A percentile compares a stretch with the other conserved stretches of the same genome.
Evolutionary conservation across 2,329 filamentous ascomycete genomes (phyloP).

Genomic region (Curvularia eragrostidis): DNA sequence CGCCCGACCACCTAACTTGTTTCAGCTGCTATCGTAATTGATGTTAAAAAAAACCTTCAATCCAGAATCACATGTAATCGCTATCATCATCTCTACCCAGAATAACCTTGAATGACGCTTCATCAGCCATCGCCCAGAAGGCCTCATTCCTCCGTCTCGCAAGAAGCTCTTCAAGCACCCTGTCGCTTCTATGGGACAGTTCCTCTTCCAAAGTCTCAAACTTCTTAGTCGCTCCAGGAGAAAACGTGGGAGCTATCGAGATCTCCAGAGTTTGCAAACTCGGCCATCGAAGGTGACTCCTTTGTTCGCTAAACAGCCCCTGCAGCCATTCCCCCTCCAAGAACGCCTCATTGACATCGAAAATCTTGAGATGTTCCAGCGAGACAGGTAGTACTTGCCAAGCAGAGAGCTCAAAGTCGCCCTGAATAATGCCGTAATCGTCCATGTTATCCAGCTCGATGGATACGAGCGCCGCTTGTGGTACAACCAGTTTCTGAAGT

Average conservation of each 20-base stretch:
- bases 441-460: conserved; percentile 27
- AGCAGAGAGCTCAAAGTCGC: conserved; percentile 22
- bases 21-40: too few relatives aligned
- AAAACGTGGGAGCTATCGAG: not conserved
- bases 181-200: not conserved
- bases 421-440: conserved; percentile 7
- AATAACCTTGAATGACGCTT: not conserved
- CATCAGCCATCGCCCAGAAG: conserved; percentile 4
- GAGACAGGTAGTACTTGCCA: conserved; percentile 5
- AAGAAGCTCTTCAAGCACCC: not conserved
- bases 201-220: not conserved
- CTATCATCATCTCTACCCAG: conserved; percentile 1
- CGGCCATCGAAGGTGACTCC: conserved; percentile 3
- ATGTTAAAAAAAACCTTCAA: too few relatives aligned
- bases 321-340: conserved; percentile 15
- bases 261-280: conserved; percentile 16
- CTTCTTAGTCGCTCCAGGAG: not conserved
- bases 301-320: conserved; percentile 14
- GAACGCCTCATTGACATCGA: conserved; percentile 17
- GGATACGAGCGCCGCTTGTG: conserved; percentile 23
- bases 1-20: too few relatives aligned
- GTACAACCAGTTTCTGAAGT: conserved; percentile 13
- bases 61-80: too few relatives aligned
- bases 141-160: not conserved
- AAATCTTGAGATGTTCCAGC: conserved; percentile 19